Percentiles rank a stretch among this genome's conserved stretches.
Evolutionary conservation across 164 flowering plant species (phyloP).

Genomic region (Akebia trifoliata): DNA sequence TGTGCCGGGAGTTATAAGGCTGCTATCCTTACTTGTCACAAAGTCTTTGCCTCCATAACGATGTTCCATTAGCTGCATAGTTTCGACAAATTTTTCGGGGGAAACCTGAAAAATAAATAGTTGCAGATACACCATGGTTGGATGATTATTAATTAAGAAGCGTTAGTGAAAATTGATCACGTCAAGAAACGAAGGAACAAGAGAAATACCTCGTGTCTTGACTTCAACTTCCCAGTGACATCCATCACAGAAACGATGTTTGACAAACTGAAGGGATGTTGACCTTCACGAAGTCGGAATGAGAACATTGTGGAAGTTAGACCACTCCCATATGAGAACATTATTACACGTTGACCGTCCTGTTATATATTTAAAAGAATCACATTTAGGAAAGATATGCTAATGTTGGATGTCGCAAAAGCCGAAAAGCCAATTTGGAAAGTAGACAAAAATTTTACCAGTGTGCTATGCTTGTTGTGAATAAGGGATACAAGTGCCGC

Average conservation of each 20-base stretch:
- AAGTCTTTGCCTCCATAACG: constrained; percentile 90
- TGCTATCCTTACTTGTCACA: constrained; percentile 68
- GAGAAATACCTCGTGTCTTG: constrained; percentile 89
- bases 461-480: constrained; percentile 55
- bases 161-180: too few species aligned
- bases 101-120: constrained; percentile 48
- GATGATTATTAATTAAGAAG: too few species aligned
- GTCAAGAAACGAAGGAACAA: constrained; percentile 9
- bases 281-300: constrained; percentile 45
- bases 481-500: constrained; percentile 90
- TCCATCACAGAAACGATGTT: constrained; percentile 73
- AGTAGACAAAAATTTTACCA: constrained; percentile 42
- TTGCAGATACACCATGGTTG: too few species aligned
- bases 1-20: constrained; percentile 74
- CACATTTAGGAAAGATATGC: neutral
- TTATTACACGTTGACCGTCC: constrained; percentile 66
- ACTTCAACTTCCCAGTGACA: constrained; percentile 60
- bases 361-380: constrained; percentile 22
- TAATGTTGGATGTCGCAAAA: neutral
- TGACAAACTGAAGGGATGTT: constrained; percentile 78
- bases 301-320: constrained; percentile 89
- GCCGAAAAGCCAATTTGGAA: neutral
- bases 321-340: constrained; percentile 98
- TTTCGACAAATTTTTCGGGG: constrained; percentile 80
- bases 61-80: constrained; percentile 87